These are phyloP conservation scores for Collybia sp. DNA, from an alignment of 768 basidiomycete genomes.

Conservation along the genomic window DNA sequence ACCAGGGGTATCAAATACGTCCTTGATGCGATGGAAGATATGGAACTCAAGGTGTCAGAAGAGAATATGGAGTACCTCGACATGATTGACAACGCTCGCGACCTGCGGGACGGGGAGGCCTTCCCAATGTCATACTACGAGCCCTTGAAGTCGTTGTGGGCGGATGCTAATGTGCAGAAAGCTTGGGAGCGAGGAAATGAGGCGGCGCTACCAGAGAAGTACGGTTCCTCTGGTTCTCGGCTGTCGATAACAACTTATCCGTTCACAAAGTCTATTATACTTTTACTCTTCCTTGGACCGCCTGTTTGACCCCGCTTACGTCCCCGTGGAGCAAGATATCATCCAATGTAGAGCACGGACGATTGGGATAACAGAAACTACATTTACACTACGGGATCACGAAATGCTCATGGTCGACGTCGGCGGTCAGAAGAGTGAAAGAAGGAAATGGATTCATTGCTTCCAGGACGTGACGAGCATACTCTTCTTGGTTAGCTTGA, in stretches of 20 bases:
- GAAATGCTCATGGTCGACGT: conserved; percentile 94
- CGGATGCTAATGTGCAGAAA: conserved; percentile 66
- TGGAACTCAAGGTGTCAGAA: conserved; percentile 70
- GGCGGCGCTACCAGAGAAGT: conserved; percentile 91
- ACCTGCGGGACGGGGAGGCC: conserved; percentile 75
- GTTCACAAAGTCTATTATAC: conserved; percentile 50
- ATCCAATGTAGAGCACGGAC: conserved; percentile 83
- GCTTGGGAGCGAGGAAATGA: conserved; percentile 86
- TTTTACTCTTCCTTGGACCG: conserved; percentile 80
- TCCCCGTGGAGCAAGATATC: conserved; percentile 83
- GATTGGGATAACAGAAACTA: conserved; percentile 87
- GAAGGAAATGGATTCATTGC: conserved; percentile 92
- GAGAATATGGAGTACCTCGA: conserved; percentile 55
- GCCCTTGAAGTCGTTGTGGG: conserved; percentile 71
- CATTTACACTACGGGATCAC: conserved; percentile 72
- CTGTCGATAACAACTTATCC: neutral
- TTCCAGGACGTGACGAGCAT: conserved; percentile 95
- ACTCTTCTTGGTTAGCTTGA: conserved; percentile 85
- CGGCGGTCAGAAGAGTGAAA: conserved; percentile 89
- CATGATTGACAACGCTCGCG: conserved; percentile 60
- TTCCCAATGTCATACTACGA: conserved; percentile 69
- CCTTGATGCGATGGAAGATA: conserved; percentile 86
- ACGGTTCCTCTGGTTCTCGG: conserved; percentile 14
- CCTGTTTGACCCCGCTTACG: conserved; percentile 68
- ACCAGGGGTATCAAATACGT: conserved; percentile 80